phyloP scores from a whole-genome alignment of 768 basidiomycete species.

The Cubamyces sp. region DNA sequence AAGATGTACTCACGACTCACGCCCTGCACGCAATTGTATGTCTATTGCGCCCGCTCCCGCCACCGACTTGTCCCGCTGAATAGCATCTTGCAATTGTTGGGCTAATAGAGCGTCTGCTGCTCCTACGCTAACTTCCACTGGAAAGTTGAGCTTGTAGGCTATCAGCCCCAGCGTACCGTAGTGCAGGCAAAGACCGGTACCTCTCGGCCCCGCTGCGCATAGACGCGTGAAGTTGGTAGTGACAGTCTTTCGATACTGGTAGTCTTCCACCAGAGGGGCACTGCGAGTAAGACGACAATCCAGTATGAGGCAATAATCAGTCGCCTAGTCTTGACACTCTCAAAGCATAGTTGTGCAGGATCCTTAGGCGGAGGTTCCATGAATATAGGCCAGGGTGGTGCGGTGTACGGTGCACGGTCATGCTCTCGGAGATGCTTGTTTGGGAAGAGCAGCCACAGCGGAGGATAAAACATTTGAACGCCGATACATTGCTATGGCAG shows the following conservation, averaged over 20 bases:
- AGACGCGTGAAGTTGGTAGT: slow-evolving; percentile 66
- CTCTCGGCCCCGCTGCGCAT: slow-evolving; percentile 46
- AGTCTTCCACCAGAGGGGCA: slow-evolving; percentile 93
- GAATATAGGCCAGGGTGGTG: not conserved
- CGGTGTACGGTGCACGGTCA: not conserved
- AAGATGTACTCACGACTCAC: slow-evolving; percentile 11
- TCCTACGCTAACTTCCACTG: slow-evolving; percentile 28
- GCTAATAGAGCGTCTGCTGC: not conserved
- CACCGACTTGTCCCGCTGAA: too few species aligned
- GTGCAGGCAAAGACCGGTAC: slow-evolving; percentile 12
- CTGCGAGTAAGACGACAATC: slow-evolving; percentile 69
- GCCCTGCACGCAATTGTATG: slow-evolving; percentile 1
- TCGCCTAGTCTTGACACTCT: slow-evolving; percentile 53
- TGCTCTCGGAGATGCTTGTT: not conserved
- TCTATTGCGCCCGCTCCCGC: slow-evolving; percentile 11
- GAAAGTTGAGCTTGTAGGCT: slow-evolving; percentile 36
- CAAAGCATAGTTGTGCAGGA: slow-evolving; percentile 56
- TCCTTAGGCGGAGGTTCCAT: slow-evolving; percentile 39
- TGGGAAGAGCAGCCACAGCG: slow-evolving; percentile 17
- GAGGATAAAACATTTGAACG: not conserved
- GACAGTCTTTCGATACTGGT: slow-evolving; percentile 87
- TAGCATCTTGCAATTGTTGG: not conserved
- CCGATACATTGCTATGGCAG: not conserved
- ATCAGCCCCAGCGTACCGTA: not conserved
- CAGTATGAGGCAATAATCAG: slow-evolving; percentile 79